Evolutionary conservation across 768 basidiomycete genomes (phyloP).

Genomic region (Leccinum truebloodii): DNA sequence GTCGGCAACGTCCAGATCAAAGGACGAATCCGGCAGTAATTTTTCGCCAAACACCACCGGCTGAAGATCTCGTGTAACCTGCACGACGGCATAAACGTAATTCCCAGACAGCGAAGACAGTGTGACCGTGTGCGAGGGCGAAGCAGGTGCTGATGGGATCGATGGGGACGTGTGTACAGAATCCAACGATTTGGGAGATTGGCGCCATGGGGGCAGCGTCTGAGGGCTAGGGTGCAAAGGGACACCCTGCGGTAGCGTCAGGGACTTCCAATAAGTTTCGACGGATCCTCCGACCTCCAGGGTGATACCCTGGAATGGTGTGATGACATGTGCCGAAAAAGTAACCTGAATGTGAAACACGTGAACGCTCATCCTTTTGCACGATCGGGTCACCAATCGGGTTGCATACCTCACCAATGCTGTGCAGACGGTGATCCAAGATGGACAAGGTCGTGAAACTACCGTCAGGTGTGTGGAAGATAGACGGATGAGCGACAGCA

Average conservation of each 20-base stretch:
- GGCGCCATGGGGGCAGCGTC: constrained; percentile 38
- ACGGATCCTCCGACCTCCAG: constrained; percentile 93
- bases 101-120: constrained; percentile 90
- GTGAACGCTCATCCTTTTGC: constrained; percentile 8
- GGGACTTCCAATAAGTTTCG: constrained; percentile 98
- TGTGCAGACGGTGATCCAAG: constrained; percentile 88
- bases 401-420: constrained; percentile 80
- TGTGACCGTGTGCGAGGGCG: constrained; percentile 61
- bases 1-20: constrained; percentile 82
- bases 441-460: constrained; percentile 71
- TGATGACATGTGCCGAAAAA: constrained; percentile 85
- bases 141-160: constrained; percentile 49
- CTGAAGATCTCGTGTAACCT: constrained; percentile 90
- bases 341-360: constrained; percentile 55
- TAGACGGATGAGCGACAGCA: constrained; percentile 79
- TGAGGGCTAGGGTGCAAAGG: constrained; percentile 35
- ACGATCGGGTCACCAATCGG: background rate
- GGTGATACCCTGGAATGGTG: constrained; percentile 88
- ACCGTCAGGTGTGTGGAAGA: constrained; percentile 60
- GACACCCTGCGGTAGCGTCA: constrained; percentile 33
- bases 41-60: constrained; percentile 83
- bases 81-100: constrained; percentile 83
- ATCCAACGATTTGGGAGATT: constrained; percentile 39
- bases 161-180: constrained; percentile 76
- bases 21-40: constrained; percentile 67